A percentile compares a stretch with the other conserved stretches of the same genome.
phyloP scores from a whole-genome alignment of 1,139 yeast species.

The Nadsonia starkeyi-henricii region DNA sequence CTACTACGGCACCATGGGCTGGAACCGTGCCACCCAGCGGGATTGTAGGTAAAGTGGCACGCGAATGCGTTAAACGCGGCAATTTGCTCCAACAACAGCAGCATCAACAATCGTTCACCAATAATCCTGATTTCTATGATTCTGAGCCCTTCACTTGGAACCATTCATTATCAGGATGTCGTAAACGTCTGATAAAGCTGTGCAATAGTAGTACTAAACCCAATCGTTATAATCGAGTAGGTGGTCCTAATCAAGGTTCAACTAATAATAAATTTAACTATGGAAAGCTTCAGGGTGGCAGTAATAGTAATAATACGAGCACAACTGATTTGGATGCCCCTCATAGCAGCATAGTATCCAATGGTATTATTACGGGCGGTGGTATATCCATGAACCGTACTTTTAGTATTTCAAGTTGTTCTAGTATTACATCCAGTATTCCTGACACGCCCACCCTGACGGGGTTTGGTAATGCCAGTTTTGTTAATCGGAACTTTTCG shows the following conservation, averaged over 20 bases:
- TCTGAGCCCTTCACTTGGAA: background rate
- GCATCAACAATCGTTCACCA: background rate
- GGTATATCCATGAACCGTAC: background rate
- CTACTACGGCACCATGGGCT: slow-evolving; percentile 24
- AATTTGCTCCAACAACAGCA: background rate
- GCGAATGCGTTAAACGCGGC: slow-evolving; percentile 17
- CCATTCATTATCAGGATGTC: background rate
- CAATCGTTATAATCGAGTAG: background rate
- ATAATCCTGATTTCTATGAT: background rate
- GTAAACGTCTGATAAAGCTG: background rate
- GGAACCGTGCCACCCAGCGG: slow-evolving; percentile 26
- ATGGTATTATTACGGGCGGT: background rate
- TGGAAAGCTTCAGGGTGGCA: background rate
- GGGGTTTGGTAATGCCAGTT: background rate
- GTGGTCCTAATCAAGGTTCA: background rate
- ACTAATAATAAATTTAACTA: background rate
- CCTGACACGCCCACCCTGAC: background rate
- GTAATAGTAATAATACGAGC: background rate
- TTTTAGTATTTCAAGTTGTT: background rate
- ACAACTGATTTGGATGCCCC: background rate
- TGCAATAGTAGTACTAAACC: background rate
- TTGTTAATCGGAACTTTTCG: background rate
- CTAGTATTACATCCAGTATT: background rate
- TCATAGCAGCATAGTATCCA: background rate
- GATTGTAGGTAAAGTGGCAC: slow-evolving; percentile 24